Evolutionary conservation across 306 rosid genomes (phyloP), one percentile per base, ranked within the genome.

Genomic region (Lathyrus tuberosus): DNA sequence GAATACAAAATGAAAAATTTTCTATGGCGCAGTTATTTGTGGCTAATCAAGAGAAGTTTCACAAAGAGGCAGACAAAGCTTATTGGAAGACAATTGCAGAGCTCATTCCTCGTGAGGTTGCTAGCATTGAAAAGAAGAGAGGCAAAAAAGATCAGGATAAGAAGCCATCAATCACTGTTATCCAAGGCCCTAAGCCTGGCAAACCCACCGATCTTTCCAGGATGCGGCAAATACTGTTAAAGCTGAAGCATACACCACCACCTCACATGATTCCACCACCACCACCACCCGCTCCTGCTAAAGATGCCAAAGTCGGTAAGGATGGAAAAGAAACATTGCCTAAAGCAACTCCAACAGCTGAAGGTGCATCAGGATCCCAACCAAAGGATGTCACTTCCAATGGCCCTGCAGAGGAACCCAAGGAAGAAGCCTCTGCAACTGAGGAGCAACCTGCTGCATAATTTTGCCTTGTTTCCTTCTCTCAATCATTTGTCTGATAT

Each of bases 141-240:
- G 88, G 97, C 78, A 95, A 95, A 85, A 95, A 95, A 84, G 99
- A 95, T 76, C 95, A 87, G 76, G 96, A 95, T 11, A 95, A 95
- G 85, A 91, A 91, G 79, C 96, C 97, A 48, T 88, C 96, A 1
- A 86, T 95, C 81, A 76, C 86, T 0, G 92, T 95, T 58, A 17
- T 95, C 76, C 99, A 95, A 80, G 99, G 99, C 70, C 99, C 99
- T 0, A 91, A 95, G 85, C 99, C 99, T 1, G 99, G 99, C 67
- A 95, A 91, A 75, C 99, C 96, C 70, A 95, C 99, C 0, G 99
- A 95, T 78, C 99, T 95, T 46, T 84, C 91, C 31, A 84, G 99
- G 79, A 78, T 95, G 92, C 88, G 97, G 53, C 99, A 89, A 14
- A 82, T 95, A 60, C 88, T 89, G 43, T 80, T 91, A 85, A 95